Evolutionary conservation across 768 basidiomycete species (phyloP).

Genomic region (Leccinellum albellum): DNA sequence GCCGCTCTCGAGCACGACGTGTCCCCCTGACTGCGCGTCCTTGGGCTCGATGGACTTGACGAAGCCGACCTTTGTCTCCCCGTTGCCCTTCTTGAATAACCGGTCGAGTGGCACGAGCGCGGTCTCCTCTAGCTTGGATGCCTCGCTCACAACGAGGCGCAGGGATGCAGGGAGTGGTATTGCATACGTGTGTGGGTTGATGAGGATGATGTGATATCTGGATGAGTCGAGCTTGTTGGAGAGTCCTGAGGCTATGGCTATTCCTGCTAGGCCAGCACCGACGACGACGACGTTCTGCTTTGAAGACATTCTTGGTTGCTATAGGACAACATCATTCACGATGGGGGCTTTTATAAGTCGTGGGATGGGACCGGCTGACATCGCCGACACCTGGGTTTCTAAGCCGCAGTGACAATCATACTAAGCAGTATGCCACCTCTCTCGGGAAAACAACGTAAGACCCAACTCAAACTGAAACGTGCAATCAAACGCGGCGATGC

Average conservation of each 20-base stretch:
- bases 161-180: constrained; percentile 48
- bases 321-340: not conserved
- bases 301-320: constrained; percentile 5
- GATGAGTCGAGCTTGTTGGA: constrained; percentile 46
- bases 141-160: constrained; percentile 45
- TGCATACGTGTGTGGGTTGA: constrained; percentile 49
- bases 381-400: not conserved
- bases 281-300: constrained; percentile 49
- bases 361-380: not conserved
- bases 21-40: constrained; percentile 35
- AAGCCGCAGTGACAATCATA: not conserved
- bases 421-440: constrained; percentile 20
- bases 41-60: constrained; percentile 40
- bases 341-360: not conserved
- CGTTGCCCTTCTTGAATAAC: constrained; percentile 45
- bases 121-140: constrained; percentile 37
- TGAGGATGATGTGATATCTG: constrained; percentile 50
- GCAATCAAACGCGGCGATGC: constrained; percentile 81
- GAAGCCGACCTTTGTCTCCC: constrained; percentile 32
- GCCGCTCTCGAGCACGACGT: constrained; percentile 49
- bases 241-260: constrained; percentile 42
- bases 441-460: constrained; percentile 67
- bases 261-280: constrained; percentile 51
- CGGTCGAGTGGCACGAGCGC: constrained; percentile 51
- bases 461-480: constrained; percentile 71